These are phyloP conservation scores for Saccharomyces hybrid DNA, from an alignment of 1,139 yeast genomes.

Conservation along the genomic window DNA sequence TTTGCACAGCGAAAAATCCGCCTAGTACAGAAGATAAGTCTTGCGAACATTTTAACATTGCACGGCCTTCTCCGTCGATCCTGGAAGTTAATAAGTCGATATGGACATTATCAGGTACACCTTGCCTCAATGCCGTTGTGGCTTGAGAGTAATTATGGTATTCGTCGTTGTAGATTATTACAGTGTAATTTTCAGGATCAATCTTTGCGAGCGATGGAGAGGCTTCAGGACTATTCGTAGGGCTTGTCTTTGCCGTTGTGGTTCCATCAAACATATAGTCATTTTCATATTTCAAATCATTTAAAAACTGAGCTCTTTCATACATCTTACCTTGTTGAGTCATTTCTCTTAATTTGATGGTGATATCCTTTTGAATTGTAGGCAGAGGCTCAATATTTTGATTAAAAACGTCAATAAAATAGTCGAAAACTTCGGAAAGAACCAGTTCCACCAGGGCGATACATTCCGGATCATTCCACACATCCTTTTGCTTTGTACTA, in stretches of 20 bases:
- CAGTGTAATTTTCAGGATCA: slow-evolving; percentile 34
- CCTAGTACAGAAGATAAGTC: slow-evolving; percentile 27
- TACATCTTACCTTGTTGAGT: slow-evolving; percentile 20
- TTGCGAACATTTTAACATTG: slow-evolving; percentile 26
- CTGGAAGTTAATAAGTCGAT: slow-evolving; percentile 29
- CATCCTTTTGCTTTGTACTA: slow-evolving; percentile 12
- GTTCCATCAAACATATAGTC: slow-evolving; percentile 30
- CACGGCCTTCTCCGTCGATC: slow-evolving; percentile 36
- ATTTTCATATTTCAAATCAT: slow-evolving; percentile 22
- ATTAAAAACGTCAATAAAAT: slow-evolving; percentile 31
- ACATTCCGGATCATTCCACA: slow-evolving; percentile 6
- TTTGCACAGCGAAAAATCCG: slow-evolving; percentile 36
- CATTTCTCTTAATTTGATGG: slow-evolving; percentile 23
- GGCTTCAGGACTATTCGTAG: slow-evolving; percentile 2
- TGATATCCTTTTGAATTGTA: slow-evolving; percentile 27
- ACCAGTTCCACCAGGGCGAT: slow-evolving; percentile 19
- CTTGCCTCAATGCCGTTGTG: slow-evolving; percentile 32
- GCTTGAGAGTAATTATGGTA: slow-evolving; percentile 47
- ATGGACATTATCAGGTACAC: slow-evolving; percentile 31
- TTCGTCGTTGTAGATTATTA: slow-evolving; percentile 69
- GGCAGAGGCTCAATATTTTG: slow-evolving; percentile 31
- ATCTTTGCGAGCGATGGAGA: slow-evolving; percentile 2
- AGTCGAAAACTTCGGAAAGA: slow-evolving; percentile 27
- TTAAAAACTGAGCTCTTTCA: slow-evolving; percentile 18
- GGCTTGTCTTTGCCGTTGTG: slow-evolving; percentile 14